Conservation (phyloP, 2,329 filamentous ascomycete species). For the Penicillium italicum region DNA sequence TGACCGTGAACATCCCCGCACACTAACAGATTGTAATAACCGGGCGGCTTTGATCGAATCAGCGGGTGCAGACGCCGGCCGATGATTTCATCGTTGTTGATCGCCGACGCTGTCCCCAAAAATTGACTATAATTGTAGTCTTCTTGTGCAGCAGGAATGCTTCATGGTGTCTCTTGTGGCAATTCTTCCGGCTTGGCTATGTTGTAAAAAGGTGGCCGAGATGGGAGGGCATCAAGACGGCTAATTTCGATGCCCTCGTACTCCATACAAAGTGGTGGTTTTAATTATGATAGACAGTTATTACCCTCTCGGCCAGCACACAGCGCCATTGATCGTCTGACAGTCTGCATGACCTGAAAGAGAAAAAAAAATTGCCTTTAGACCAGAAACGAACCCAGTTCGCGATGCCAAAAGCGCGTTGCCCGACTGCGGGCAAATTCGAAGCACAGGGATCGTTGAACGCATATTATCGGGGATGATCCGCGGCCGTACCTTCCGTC, state of each 20-base stretch:
- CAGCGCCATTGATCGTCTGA: conserved; percentile 13
- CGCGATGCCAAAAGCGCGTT: conserved; percentile 1
- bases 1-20: conserved; percentile 10
- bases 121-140: not conserved
- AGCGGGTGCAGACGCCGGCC: conserved; percentile 8
- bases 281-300: not conserved
- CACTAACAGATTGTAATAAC: conserved; percentile 15
- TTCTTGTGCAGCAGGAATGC: not conserved
- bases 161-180: not conserved
- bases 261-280: not conserved
- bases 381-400: conserved; percentile 13
- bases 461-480: not conserved
- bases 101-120: conserved; percentile 7
- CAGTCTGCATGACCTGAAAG: conserved; percentile 5
- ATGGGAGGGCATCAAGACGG: not conserved
- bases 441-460: not conserved
- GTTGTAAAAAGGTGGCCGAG: not conserved
- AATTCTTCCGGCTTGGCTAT: not conserved
- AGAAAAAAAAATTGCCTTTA: not conserved
- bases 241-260: not conserved
- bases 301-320: not conserved
- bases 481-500: not conserved
- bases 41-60: conserved; percentile 17
- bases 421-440: not conserved
- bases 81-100: conserved; percentile 22